Evolutionary conservation across 176 grass and related monocot genomes (phyloP).

Genomic region (Ensete glaucum): DNA sequence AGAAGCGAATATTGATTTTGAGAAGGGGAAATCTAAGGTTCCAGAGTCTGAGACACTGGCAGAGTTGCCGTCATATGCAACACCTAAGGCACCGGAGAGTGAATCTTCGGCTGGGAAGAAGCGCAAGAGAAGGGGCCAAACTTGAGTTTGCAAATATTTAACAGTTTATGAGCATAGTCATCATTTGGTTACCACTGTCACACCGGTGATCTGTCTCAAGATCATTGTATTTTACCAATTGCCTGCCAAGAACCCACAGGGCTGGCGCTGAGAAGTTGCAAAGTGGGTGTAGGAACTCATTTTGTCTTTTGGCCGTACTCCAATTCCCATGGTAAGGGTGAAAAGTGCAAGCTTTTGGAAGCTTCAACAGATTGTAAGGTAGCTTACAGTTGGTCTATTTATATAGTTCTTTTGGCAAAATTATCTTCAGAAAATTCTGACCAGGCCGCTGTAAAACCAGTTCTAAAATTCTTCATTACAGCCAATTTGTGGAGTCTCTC

Average conservation of each 20-base stretch:
- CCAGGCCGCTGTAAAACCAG: not conserved
- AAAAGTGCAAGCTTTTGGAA: not conserved
- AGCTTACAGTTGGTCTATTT: not conserved
- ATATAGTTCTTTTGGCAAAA: not conserved
- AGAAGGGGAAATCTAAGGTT: constrained; percentile 29
- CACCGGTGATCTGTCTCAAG: not conserved
- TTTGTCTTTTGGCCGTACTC: not conserved
- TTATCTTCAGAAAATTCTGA: not conserved
- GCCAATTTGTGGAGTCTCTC: no score
- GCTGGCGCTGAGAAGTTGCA: not conserved
- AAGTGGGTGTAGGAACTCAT: not conserved
- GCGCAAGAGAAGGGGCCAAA: constrained; percentile 26
- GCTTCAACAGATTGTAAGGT: not conserved
- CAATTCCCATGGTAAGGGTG: not conserved
- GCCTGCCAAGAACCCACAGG: not conserved
- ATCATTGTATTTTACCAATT: not conserved
- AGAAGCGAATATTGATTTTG: constrained; percentile 29
- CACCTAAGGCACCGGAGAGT: not conserved
- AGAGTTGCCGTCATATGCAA: not conserved
- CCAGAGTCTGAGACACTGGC: not conserved
- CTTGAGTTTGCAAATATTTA: not conserved
- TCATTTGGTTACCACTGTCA: not conserved
- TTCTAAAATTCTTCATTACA: not conserved
- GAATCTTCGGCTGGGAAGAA: constrained; percentile 31
- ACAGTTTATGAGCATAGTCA: not conserved